These are phyloP conservation scores for Danielozyma ontarioensis DNA, from an alignment of 805 yeast genomes.

Conservation along the genomic window DNA sequence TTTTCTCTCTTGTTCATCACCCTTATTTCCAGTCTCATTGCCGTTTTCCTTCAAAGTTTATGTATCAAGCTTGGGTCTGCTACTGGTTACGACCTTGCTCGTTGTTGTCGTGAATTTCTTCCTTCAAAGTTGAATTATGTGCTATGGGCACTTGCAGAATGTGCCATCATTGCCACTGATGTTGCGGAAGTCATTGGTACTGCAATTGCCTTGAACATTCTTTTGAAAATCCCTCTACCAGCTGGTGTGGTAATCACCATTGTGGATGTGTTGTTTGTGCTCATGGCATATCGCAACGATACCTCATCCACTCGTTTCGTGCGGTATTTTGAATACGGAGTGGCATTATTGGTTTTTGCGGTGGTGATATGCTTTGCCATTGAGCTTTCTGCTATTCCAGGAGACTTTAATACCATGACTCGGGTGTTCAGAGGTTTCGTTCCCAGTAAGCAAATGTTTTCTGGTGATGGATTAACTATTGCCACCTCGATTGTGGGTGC, in stretches of 20 bases:
- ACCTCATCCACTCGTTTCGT: conserved; percentile 31
- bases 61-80: conserved; percentile 46
- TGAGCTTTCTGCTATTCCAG: conserved; percentile 35
- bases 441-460: conserved; percentile 39
- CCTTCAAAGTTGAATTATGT: conserved; percentile 34
- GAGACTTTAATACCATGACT: conserved; percentile 17
- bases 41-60: conserved; percentile 41
- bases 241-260: conserved; percentile 45
- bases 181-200: conserved; percentile 51
- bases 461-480: conserved; percentile 39
- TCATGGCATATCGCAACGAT: conserved; percentile 44
- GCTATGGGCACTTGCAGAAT: conserved; percentile 41
- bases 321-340: conserved; percentile 36
- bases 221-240: conserved; percentile 41
- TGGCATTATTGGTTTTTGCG: conserved; percentile 36
- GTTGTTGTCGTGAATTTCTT: conserved; percentile 36
- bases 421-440: conserved; percentile 39
- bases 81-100: conserved; percentile 44
- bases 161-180: conserved; percentile 48
- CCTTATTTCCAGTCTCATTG: conserved; percentile 39
- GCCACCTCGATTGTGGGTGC: conserved; percentile 47
- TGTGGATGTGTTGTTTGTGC: conserved; percentile 41
- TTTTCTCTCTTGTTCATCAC: conserved; percentile 40
- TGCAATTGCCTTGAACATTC: conserved; percentile 46
- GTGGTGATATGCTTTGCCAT: conserved; percentile 43